Evolutionary conservation across 805 yeast genomes (phyloP).

Genomic region (Wickerhamiella brachini): DNA sequence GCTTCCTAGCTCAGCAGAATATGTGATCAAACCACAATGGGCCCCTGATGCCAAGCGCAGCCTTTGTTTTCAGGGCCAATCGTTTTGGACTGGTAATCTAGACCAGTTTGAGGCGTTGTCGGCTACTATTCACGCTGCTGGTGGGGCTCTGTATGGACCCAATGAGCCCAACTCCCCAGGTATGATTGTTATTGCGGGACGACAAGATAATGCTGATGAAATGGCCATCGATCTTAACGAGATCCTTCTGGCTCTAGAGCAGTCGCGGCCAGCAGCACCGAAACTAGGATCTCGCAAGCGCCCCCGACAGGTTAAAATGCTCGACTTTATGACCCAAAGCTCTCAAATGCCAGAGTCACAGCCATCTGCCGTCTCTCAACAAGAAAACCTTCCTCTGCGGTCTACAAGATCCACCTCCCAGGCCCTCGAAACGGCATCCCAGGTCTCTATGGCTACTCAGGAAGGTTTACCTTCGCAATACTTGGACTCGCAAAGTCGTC

Average conservation of each 20-base stretch:
- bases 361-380: not conserved
- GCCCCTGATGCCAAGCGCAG: conserved; percentile 17
- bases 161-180: not conserved
- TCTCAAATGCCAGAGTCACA: not conserved
- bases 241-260: not conserved
- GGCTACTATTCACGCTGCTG: conserved; percentile 19
- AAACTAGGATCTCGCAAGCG: not conserved
- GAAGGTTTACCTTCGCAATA: not conserved
- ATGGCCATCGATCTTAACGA: not conserved
- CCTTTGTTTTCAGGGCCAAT: conserved; percentile 15
- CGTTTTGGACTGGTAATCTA: conserved; percentile 19
- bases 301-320: not conserved
- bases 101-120: conserved; percentile 16
- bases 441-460: too few species aligned
- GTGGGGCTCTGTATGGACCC: conserved; percentile 12
- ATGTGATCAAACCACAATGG: conserved; percentile 17
- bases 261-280: not conserved
- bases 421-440: too few species aligned
- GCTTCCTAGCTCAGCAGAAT: conserved; percentile 20
- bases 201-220: not conserved
- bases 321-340: conserved; percentile 1
- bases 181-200: not conserved
- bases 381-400: too few species aligned
- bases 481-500: not conserved
- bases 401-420: too few species aligned